These are phyloP conservation scores for Hymenoscyphus linearis DNA, from an alignment of 2,329 filamentous ascomycete species.

Conservation along the genomic window DNA sequence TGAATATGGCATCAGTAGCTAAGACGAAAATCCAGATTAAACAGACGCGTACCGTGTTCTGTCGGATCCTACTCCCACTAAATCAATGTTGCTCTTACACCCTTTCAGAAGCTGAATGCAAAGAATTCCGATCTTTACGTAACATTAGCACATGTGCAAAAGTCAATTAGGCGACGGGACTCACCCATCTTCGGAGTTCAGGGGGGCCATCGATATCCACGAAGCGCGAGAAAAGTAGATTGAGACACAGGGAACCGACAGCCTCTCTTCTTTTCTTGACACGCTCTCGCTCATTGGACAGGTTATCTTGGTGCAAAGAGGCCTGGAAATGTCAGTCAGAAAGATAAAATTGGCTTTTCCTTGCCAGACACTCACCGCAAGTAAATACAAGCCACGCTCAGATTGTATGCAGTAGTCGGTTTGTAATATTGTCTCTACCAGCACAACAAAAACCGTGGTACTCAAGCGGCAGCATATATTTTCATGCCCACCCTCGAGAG, in stretches of 20 bases:
- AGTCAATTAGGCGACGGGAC: background rate
- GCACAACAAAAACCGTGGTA: constrained; percentile 14
- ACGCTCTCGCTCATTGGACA: background rate
- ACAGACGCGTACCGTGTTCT: constrained; percentile 17
- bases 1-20: constrained; percentile 9
- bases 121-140: constrained; percentile 25
- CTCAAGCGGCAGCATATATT: constrained; percentile 22
- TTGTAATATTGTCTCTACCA: constrained; percentile 21
- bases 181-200: constrained; percentile 28
- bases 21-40: background rate
- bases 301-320: background rate
- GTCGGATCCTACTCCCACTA: constrained; percentile 19
- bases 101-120: constrained; percentile 24
- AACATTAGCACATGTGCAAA: constrained; percentile 1
- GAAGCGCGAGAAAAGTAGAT: constrained; percentile 20
- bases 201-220: constrained; percentile 10
- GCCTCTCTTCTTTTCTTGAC: constrained; percentile 12
- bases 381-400: constrained; percentile 25
- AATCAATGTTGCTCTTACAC: constrained; percentile 13
- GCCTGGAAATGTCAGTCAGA: background rate
- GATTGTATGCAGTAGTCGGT: constrained; percentile 16
- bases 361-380: constrained; percentile 22
- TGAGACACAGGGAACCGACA: constrained; percentile 20
- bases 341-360: background rate
- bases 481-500: constrained; percentile 15